Evolutionary conservation across 2,329 filamentous ascomycete genomes (phyloP), one percentile per base, ranked within the genome.

Genomic region (Cytospora piceicola): DNA sequence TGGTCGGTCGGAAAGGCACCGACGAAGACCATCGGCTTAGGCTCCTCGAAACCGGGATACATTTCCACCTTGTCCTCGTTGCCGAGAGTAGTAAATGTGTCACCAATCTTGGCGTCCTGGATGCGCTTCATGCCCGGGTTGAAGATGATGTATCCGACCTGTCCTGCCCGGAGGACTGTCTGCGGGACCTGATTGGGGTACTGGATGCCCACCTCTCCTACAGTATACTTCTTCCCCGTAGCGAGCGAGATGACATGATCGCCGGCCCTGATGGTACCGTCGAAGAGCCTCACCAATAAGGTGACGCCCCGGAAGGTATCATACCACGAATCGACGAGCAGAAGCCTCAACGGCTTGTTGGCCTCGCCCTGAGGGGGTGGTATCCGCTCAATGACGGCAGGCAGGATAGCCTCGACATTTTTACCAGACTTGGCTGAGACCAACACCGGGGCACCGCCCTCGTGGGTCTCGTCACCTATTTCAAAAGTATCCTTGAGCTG

Each of bases 11-110:
- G 95, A 72, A 97, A 99, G 0, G 95, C 95, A 0, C 94, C 94
- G 4, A 99, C 95, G 71, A 99, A 99, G 5, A 99, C 95, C 95
- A 99, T 99, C 7, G 94, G 91, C 77, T 99, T 96, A 1, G 95
- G 94, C 76, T 99, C 95, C 75, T 97, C 94, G 68, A 99, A 99
- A 2, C 94, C 95, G 0, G 93, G 93, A 62, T 94, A 89, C 15
- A 92, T 88, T 75, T 94, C 84, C 2, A 99, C 93, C 0, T 84
- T 73, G 66, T 87, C 86, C 78, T 97, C 92, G 27, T 82, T 88
- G 2, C 92, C 93, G 3, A 93, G 85, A 1, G 86, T 91, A 0
- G 95, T 98, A 73, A 93, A 97, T 0, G 95, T 99, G 73, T 99
- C 95, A 59, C 95, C 95, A 32, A 98, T 90, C 77, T 97, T 96